Conservation (phyloP, 768 basidiomycete genomes). For the Lentinula lateritia region DNA sequence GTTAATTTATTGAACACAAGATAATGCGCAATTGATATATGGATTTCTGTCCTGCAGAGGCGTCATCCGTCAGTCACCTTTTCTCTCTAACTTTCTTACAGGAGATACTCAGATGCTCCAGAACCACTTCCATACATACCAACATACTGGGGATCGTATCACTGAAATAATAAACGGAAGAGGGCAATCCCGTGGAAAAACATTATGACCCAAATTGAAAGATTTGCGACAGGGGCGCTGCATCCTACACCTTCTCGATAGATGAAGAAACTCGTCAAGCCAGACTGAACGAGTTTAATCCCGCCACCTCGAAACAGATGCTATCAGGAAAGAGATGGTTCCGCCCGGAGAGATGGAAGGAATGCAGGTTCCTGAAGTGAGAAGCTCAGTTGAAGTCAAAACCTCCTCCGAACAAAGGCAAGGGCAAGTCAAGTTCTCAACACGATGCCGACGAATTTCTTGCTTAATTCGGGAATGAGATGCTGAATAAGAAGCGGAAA, state of each 20-base stretch:
- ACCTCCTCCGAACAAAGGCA: constrained; percentile 17
- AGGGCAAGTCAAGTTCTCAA: constrained; percentile 11
- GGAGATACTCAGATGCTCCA: constrained; percentile 82
- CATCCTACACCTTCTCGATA: constrained; percentile 84
- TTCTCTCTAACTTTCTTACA: constrained; percentile 21
- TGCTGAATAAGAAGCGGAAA: constrained; percentile 31
- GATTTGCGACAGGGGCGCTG: constrained; percentile 85
- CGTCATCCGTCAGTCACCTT: constrained; percentile 44
- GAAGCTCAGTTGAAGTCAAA: constrained; percentile 24
- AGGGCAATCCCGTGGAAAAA: constrained; percentile 60
- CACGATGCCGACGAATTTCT: constrained; percentile 60
- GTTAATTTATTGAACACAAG: too few species aligned
- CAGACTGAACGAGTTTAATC: constrained; percentile 81
- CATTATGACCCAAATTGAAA: constrained; percentile 85
- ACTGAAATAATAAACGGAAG: constrained; percentile 73
- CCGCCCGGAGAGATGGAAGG: constrained; percentile 74
- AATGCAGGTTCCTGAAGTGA: constrained; percentile 39
- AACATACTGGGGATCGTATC: constrained; percentile 74
- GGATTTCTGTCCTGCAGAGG: constrained; percentile 36
- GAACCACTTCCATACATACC: constrained; percentile 83
- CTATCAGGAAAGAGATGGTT: constrained; percentile 52
- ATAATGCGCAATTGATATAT: too few species aligned
- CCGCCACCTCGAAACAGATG: constrained; percentile 66
- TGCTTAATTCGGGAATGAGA: constrained; percentile 59
- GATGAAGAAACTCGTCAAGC: constrained; percentile 78